Evolutionary conservation across 2,329 filamentous ascomycete genomes (phyloP), one percentile per base, ranked within the genome.

Genomic region (Colletotrichum camelliae): DNA sequence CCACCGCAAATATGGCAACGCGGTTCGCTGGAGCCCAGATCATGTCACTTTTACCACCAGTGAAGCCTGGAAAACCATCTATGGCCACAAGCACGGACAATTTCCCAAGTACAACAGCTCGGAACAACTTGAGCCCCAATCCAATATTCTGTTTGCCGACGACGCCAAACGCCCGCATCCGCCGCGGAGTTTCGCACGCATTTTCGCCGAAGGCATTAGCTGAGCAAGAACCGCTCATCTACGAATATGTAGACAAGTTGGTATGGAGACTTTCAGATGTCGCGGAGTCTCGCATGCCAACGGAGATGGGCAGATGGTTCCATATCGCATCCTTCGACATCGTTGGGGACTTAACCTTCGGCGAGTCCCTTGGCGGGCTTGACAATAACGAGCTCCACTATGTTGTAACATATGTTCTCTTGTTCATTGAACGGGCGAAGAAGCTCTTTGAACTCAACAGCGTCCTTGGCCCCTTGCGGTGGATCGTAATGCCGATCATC

Each of bases 1-100:
- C 24, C 86, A 87, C 78, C 76, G 81, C 7, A 77, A 80, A 39
- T 87, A 87, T 74, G 87, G 88, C 13, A 81, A 82, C 4, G 82
- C 89, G 2, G 86, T 89, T 10, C 85, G 88, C 15, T 80, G 88
- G 48, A 83, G 83, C 4, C 87, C 88, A 2, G 82, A 87, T 69
- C 86, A 89, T 76, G 81, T 89, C 4, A 85, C 86, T 2, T 89
- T 87, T 77, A 84, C 81, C 43, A 79, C 81, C 16, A 79, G 80
- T 5, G 67, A 81, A 3, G 78, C 78, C 2, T 86, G 84, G 82
- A 83, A 84, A 77, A 85, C 87, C 43, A 86, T 88, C 33, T 60
- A 72, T 18, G 69, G 61, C 18, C 37, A 72, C 27, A 48, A 48
- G 10, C 33, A 39, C 24, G 24, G 48, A 27, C 24, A 67, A 18